phyloP scores from a whole-genome alignment of 352 stramenopile genomes.

The Phytophthora sp. region DNA sequence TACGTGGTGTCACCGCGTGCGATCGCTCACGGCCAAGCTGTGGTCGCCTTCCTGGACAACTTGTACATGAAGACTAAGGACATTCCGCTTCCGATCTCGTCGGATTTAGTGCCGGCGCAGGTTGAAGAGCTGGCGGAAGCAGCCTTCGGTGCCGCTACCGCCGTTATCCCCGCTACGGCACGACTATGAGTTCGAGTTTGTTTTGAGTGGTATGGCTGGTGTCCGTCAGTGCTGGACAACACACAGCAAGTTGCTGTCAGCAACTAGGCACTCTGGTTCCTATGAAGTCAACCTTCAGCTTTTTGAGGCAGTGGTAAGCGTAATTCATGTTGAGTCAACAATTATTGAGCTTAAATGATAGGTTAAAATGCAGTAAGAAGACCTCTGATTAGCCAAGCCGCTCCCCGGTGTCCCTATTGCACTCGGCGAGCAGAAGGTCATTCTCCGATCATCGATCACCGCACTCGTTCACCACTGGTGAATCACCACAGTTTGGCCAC shows the following conservation, averaged over 20 bases:
- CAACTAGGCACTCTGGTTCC: no score
- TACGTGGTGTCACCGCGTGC: slow-evolving; percentile 73
- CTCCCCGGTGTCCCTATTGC: slow-evolving; percentile 22
- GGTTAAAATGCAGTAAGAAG: background rate
- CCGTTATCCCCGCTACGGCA: background rate
- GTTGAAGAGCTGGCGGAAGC: slow-evolving; percentile 9
- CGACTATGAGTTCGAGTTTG: slow-evolving; percentile 13
- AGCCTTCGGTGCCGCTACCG: background rate
- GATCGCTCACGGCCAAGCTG: slow-evolving; percentile 69
- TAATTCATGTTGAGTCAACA: slow-evolving; percentile 27
- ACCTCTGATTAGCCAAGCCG: slow-evolving; percentile 8
- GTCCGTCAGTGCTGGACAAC: background rate
- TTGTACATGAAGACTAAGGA: slow-evolving; percentile 57
- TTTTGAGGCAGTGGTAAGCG: slow-evolving; percentile 8
- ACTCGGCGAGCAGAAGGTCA: slow-evolving; percentile 10
- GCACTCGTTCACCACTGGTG: background rate
- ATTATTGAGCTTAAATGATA: slow-evolving; percentile 4
- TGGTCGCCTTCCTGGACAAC: slow-evolving; percentile 68
- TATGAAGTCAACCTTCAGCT: no score
- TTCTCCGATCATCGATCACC: slow-evolving; percentile 12
- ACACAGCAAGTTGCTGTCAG: no score
- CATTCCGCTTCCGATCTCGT: slow-evolving; percentile 10
- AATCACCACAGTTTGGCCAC: background rate
- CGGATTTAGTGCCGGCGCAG: background rate
- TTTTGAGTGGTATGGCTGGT: background rate